Conservation (phyloP, 768 basidiomycete genomes). For the Wakefieldia striispora region DNA sequence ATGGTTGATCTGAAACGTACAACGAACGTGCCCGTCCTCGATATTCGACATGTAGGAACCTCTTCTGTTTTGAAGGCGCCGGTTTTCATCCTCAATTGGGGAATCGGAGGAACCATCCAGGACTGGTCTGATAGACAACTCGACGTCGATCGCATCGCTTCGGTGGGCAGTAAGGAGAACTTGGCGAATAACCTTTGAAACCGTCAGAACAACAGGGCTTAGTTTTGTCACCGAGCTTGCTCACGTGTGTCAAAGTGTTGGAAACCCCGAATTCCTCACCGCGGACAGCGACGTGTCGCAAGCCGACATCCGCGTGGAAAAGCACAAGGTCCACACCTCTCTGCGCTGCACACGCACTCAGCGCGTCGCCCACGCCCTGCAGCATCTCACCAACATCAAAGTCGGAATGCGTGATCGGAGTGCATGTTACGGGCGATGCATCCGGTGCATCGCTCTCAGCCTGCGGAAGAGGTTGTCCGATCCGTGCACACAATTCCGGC, state of each 20-base stretch:
- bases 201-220: conserved; percentile 15
- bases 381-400: conserved; percentile 92
- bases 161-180: conserved; percentile 62
- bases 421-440: conserved; percentile 18
- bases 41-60: conserved; percentile 25
- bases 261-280: conserved; percentile 84
- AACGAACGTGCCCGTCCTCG: conserved; percentile 44
- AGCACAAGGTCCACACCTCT: conserved; percentile 87
- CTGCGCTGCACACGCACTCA: conserved; percentile 81
- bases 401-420: conserved; percentile 42
- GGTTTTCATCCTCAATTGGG: conserved; percentile 22
- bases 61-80: conserved; percentile 22
- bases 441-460: conserved; percentile 16
- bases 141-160: conserved; percentile 86
- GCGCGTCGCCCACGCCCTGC: conserved; percentile 84
- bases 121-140: conserved; percentile 55
- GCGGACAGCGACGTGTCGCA: conserved; percentile 82
- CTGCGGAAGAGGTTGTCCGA: conserved; percentile 14
- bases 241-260: conserved; percentile 81
- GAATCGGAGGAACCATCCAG: conserved; percentile 25
- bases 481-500: conserved; percentile 36
- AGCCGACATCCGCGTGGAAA: conserved; percentile 83
- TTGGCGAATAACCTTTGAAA: conserved; percentile 75
- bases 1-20: conserved; percentile 58
- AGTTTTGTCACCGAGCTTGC: conserved; percentile 30